Conservation (phyloP, 1,284 basidiomycete genomes). For the Moniliella sp. region DNA sequence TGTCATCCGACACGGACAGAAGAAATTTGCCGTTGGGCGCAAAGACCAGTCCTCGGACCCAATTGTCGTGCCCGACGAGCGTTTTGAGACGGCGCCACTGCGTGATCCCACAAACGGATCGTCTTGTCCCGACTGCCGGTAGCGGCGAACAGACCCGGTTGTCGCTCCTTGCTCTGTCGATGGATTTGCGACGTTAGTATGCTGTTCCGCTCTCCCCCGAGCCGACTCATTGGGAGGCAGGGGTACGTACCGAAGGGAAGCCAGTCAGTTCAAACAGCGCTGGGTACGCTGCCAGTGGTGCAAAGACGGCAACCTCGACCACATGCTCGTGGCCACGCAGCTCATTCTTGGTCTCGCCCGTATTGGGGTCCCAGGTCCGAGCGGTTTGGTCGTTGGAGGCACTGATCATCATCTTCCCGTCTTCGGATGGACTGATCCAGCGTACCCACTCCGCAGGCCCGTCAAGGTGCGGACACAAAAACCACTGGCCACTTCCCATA, state of each 20-base stretch:
- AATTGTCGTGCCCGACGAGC: constrained; percentile 35
- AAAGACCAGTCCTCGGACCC: constrained; percentile 20
- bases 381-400: constrained; percentile 74
- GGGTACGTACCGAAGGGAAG: constrained; percentile 32
- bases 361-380: constrained; percentile 54
- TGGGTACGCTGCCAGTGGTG: constrained; percentile 50
- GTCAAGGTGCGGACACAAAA: constrained; percentile 20
- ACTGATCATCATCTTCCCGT: constrained; percentile 53
- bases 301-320: constrained; percentile 61
- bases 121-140: constrained; percentile 71
- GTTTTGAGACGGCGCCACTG: constrained; percentile 52
- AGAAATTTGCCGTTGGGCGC: constrained; percentile 49
- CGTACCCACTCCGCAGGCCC: constrained; percentile 51
- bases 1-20: constrained; percentile 69
- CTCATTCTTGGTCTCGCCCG: constrained; percentile 58
- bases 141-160: constrained; percentile 45
- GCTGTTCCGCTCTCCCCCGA: background rate
- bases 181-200: no score
- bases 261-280: constrained; percentile 58
- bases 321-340: constrained; percentile 70
- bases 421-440: constrained; percentile 48
- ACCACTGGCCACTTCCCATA: constrained; percentile 68
- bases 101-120: constrained; percentile 65
- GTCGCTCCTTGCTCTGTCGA: constrained; percentile 33
- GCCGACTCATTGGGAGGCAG: background rate